phyloP scores from a whole-genome alignment of 1,139 yeast genomes.

The Taphrina deformans region DNA sequence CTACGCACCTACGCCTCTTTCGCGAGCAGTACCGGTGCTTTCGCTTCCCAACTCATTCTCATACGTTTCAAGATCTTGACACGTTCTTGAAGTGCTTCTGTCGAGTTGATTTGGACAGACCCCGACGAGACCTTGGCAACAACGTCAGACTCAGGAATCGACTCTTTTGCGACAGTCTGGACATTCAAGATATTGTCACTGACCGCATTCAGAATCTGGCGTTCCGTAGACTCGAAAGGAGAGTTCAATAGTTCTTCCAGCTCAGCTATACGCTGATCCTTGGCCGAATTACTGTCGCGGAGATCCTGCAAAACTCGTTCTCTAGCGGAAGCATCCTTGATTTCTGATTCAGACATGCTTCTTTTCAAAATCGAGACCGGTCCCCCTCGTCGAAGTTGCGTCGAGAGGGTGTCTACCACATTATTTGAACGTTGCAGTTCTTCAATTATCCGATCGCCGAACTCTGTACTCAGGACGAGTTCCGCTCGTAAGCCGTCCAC shows the following conservation, averaged over 20 bases:
- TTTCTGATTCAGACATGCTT: neutral
- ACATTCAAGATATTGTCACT: neutral
- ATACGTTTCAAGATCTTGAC: neutral
- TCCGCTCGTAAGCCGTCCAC: constrained; percentile 11
- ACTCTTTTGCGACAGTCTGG: neutral
- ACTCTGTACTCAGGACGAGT: constrained; percentile 7
- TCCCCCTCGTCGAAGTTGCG: neutral
- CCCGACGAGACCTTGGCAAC: neutral
- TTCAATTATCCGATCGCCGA: constrained; percentile 2
- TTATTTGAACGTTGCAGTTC: neutral
- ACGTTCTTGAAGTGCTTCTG: neutral
- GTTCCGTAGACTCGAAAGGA: constrained; percentile 7
- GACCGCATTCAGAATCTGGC: constrained; percentile 10
- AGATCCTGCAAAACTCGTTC: neutral
- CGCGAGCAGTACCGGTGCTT: constrained; percentile 1
- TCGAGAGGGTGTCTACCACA: neutral
- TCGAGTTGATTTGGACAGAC: neutral
- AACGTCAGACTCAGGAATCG: neutral
- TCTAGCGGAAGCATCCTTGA: neutral
- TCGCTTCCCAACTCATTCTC: constrained; percentile 17
- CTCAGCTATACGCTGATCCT: constrained; percentile 9
- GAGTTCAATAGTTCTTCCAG: neutral
- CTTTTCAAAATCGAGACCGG: neutral
- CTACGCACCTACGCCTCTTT: neutral
- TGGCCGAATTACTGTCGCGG: neutral